Conservation (phyloP, 371 early-diverging fungal genomes). For the Mucor sp. region DNA sequence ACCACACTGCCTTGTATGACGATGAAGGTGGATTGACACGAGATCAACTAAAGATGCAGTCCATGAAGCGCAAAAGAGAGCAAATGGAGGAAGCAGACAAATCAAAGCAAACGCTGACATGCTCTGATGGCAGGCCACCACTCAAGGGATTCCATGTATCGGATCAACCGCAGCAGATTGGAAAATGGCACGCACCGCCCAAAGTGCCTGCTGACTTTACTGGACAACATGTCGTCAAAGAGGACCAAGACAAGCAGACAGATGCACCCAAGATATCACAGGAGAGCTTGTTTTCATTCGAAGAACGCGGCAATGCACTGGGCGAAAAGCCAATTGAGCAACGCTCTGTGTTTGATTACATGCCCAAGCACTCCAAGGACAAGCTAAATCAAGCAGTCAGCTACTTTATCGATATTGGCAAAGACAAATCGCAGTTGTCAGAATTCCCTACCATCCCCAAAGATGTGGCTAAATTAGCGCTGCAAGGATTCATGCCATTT, state of each 20-base stretch:
- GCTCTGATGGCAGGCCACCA: constrained; percentile 63
- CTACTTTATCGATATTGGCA: constrained; percentile 26
- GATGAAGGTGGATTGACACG: constrained; percentile 29
- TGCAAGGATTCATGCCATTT: constrained; percentile 89
- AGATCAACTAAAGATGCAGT: constrained; percentile 15
- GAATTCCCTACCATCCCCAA: constrained; percentile 63
- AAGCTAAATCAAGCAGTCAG: constrained; percentile 61
- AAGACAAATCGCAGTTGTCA: constrained; percentile 34
- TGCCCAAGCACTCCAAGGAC: constrained; percentile 68
- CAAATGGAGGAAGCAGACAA: constrained; percentile 3
- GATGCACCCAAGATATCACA: constrained; percentile 6
- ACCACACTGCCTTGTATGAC: constrained; percentile 43
- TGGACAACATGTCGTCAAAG: constrained; percentile 39
- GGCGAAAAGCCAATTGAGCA: constrained; percentile 75
- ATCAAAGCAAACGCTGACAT: constrained; percentile 12
- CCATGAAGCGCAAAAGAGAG: constrained; percentile 14
- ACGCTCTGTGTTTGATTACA: constrained; percentile 78
- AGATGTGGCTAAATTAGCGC: constrained; percentile 69
- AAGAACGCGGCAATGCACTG: constrained; percentile 65
- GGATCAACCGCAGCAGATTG: constrained; percentile 33
- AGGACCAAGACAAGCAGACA: background rate
- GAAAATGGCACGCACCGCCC: constrained; percentile 65
- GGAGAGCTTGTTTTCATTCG: constrained; percentile 50
- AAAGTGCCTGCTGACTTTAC: constrained; percentile 58
- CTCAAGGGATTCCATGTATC: constrained; percentile 59